Base-by-base conservation (phyloP, 1,284 basidiomycete species). In the Ganoderma sinense region DNA sequence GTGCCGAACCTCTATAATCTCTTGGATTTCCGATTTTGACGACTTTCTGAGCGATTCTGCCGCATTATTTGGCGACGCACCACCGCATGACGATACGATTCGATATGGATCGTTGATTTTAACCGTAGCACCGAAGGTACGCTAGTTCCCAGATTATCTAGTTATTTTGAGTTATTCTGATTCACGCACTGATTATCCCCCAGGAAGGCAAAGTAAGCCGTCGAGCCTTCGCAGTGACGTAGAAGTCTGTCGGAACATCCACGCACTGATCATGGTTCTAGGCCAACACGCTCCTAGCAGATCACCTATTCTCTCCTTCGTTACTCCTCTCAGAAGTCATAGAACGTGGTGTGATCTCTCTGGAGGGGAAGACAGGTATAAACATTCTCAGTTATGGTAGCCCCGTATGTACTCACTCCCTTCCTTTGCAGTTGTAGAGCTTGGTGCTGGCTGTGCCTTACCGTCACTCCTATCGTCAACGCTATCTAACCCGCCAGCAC, bases 221-320 rank as follows among this genome's bases (percentile, higher is more conserved):
- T 58, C 53, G 31, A 14, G 53, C 14, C 5, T n/a, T n/a, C n/a
- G n/a, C n/a, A n/a, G n/a, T n/a, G n/a, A n/a, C n/a, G n/a, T n/a
- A n/a, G n/a, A n/a, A n/a, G n/a, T n/a, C n/a, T n/a, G n/a, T n/a
- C n/a, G n/a, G n/a, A n/a, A n/a, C n/a, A n/a, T n/a, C n/a, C n/a
- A n/a, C n/a, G n/a, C n/a, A n/a, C n/a, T n/a, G n/a, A n/a, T n/a
- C n/a, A n/a, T n/a, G 68, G 45, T 45, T 10, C 23, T 77, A 91
- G 90, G 89, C 90, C 23, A 91, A 88, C 72, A 91, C 89, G 14
- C 83, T 92, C 20, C 82, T 93, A 18, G 91, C 90, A 64, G 91
- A 93, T 78, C 90, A 91, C 71, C 82, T 92, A 1, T 93, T 92
- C 76, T 92, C 89, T 56, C 91, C 90, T 14, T 87, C 88, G 3